Evolutionary conservation across 176 grass and related monocot genomes (phyloP), one percentile per base, ranked within the genome.

Genomic region (Panicum miliaceum): DNA sequence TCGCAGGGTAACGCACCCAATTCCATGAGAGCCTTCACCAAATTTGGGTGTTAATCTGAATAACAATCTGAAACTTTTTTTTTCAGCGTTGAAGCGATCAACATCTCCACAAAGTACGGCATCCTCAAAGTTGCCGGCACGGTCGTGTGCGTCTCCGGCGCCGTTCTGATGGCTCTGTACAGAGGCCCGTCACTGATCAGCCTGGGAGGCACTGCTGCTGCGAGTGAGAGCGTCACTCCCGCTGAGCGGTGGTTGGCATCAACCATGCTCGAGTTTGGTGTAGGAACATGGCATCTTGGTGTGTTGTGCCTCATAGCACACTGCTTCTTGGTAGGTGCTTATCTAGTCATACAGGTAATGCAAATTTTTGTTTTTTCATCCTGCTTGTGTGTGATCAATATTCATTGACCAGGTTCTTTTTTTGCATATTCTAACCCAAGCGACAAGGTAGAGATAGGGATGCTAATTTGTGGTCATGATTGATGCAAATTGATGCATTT

Each of bases 331-430:
- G 92, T 96, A 93, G 90, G 92, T 41, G 87, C 89, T 73, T 99
- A 99, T 77, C 83, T 96, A 60, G 96, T 96, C 85, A 92, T 96
- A 12, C 92, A 97, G 95, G 95, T 97, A 64, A 46, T 32, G 3
- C 67, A 60, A 34, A 79, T 11, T 36, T 42, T 15, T 40, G 11
- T 45, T 52, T 2, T 45, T 52, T 2, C n/a, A 72, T 53, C 73
- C 20, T 80, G 59, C 15, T 26, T 32, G 26, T 36, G 26, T 36
- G 2, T 42, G 7, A 2, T 29, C 67, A 32, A 12, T 36, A 77
- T 68, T 53, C 25, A 37, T 47, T 50, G 26, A 38, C 52, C 77
- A 12, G 18, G 1, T 41, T 23, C 2, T 22, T 54, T 40, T 68
- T 42, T 26, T 16, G 22, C 23, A 6, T 35, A 20, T 0, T 12